Evolutionary conservation across 495 filamentous ascomycete species (phyloP), one percentile per base, ranked within the genome.

Genomic region (Entonaema liquescens): DNA sequence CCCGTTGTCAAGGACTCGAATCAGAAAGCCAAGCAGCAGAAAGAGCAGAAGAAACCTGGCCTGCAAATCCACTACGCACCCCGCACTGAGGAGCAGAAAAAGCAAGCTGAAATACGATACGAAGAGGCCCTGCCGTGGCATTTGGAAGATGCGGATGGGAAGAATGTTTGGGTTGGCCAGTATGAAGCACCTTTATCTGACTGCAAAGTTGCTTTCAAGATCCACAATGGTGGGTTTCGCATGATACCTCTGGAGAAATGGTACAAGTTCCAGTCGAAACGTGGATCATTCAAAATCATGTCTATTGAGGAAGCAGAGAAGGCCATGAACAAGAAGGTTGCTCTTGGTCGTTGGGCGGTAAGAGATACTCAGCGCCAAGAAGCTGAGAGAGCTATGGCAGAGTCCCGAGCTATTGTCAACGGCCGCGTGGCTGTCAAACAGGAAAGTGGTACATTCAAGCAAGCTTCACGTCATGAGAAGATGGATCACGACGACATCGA

Each of bases 51-150:
- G 0, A 85, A 87, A 23, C 86, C 86, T 65, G 84, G 88, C 11
- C 84, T 83, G 57, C 85, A 89, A 42, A 86, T 88, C 70, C 71
- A 79, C 71, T 58, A 82, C 63, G 67, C 74, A 74, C 70, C 76
- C 52, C 73, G 74, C 25, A 88, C 88, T 7, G 91, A 92, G 13
- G 91, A 92, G 42, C 89, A 94, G 70, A 90, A 93, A 73, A 93
- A 92, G 62, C 86, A 88, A 58, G 86, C 88, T 11, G 88, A 92
- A 50, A 85, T 98, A 21, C 89, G 93, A 67, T 99, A 98, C 70
- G 96, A 99, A 77, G 95, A 99, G 74, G 91, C 93, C 7, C 80
- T 97, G 42, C 96, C 96, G 9, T 99, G 95, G 95, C 94, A 97
- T 76, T 78, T 99, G 53, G 95, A 99, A 74, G 95, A 99, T 78